Base-by-base conservation (phyloP, 1,139 yeast species). In the Suzukiozyma palmioleophila region DNA sequence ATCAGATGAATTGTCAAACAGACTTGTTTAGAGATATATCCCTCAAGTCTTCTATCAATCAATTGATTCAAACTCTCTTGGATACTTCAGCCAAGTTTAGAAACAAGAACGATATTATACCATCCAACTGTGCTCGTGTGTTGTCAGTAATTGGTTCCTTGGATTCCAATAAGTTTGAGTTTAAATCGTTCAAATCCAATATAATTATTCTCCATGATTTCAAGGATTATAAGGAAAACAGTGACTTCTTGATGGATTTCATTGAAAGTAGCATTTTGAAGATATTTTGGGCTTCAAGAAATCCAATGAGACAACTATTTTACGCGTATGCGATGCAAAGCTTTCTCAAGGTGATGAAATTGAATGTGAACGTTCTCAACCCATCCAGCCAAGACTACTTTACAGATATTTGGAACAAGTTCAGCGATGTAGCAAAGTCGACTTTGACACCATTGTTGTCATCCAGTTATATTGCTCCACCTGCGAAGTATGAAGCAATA, bases 251-350 rank as follows among this genome's bases (percentile, higher is more conserved):
- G 13, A 66, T 79, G 5, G 73, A 75, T 48, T 79, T 90, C 42
- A 66, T 90, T 36, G 84, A 86, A 47, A 75, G 75, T 38, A 73
- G 79, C 46, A 68, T 94, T 13, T 83, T 90, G 8, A 86, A 85
- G 33, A 78, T 88, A 2, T 90, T 89, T 57, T 83, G 95, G 79
- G 89, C 96, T 1, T 84, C 97, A 1, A 85, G 84, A 35, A 89
- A 89, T 54, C 96, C 98, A 0, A 77, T 79, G 21, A 79, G 81
- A 38, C 98, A 94, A 56, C 70, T 86, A 45, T 86, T 84, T 54
- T 73, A 90, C 27, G 96, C 97, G 0, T 85, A 77, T 59, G 87
- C 94, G 0, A 87, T 94, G 76, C 99, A 94, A 56, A 94, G 87
- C 48, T 81, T 84, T 37, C 61, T 92, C 39, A 79, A 79, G 44